Evolutionary conservation across 352 stramenopile genomes (phyloP).

Genomic region (Phytophthora sansomeana): DNA sequence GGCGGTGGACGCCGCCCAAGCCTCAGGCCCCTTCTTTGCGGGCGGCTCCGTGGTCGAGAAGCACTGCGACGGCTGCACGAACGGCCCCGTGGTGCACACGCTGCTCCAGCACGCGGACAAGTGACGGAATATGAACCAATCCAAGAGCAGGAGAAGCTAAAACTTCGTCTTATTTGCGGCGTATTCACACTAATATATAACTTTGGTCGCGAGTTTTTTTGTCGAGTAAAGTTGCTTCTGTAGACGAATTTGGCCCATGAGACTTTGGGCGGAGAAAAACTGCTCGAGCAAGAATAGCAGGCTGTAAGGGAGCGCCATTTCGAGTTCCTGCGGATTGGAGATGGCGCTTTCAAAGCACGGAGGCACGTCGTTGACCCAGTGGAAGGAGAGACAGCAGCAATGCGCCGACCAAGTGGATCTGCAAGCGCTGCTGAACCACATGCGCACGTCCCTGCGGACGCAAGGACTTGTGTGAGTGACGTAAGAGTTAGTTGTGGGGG

Average conservation of each 20-base stretch:
- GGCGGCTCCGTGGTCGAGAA: conserved; percentile 33
- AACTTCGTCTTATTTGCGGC: too few relatives aligned
- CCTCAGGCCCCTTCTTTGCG: conserved; percentile 18
- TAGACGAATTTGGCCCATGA: conserved; percentile 1
- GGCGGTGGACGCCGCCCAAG: conserved; percentile 17
- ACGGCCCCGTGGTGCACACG: conserved; percentile 20
- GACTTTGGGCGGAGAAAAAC: conserved; percentile 6
- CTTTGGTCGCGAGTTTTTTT: neutral
- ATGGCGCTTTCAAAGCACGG: conserved; percentile 45
- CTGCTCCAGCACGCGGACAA: conserved; percentile 31
- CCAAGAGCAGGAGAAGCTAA: too few relatives aligned
- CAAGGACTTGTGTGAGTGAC: conserved; percentile 59
- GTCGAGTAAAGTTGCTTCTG: neutral
- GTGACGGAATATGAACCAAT: neutral
- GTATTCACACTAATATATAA: conserved; percentile 39
- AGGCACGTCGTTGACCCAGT: conserved; percentile 78
- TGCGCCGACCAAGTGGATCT: conserved; percentile 70
- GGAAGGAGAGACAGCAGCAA: conserved; percentile 76
- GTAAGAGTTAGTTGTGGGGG: neutral
- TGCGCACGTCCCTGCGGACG: conserved; percentile 50
- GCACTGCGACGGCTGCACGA: conserved; percentile 18
- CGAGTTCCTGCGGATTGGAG: conserved; percentile 9
- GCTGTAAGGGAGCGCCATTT: conserved; percentile 11
- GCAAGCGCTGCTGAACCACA: conserved; percentile 43
- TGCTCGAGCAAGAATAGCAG: conserved; percentile 2